Evolutionary conservation across 2,329 filamentous ascomycete species (phyloP).

Genomic region (Penicillium sclerotiorum): DNA sequence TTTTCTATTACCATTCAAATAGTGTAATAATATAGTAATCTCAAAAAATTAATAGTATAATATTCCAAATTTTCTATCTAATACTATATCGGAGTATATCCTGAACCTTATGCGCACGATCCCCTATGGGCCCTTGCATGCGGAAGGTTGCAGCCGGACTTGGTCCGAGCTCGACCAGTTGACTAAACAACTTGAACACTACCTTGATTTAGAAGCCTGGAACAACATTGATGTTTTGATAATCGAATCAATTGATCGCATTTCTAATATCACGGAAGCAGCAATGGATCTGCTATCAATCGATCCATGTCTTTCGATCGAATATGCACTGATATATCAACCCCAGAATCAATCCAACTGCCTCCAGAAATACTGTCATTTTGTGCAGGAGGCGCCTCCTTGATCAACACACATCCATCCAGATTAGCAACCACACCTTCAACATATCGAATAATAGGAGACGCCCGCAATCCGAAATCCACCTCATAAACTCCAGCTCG

Average conservation of each 20-base stretch:
- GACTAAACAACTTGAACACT: no score
- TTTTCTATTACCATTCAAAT: neutral
- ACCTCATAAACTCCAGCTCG: conserved; percentile 17
- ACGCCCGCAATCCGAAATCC: conserved; percentile 15
- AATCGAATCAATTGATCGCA: no score
- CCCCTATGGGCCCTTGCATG: neutral
- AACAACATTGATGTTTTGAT: no score
- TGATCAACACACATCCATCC: conserved; percentile 24
- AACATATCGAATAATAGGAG: conserved; percentile 20
- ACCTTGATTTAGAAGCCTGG: no score
- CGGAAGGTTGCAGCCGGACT: neutral
- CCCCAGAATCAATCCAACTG: conserved; percentile 23
- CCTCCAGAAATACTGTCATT: neutral
- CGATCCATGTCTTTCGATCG: conserved; percentile 25
- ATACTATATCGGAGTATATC: neutral
- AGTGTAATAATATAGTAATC: no score
- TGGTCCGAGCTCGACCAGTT: neutral
- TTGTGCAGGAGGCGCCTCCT: conserved; percentile 19
- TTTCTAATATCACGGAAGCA: conserved; percentile 8
- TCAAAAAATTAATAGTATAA: no score
- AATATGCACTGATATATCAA: conserved; percentile 24
- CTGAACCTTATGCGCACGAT: neutral
- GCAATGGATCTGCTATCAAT: conserved; percentile 21
- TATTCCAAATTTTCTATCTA: no score
- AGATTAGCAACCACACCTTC: conserved; percentile 20